Percentiles rank a stretch among this genome's conserved stretches.
Evolutionary conservation across 306 rosid genomes (phyloP).

Genomic region (Acmispon strigosus): DNA sequence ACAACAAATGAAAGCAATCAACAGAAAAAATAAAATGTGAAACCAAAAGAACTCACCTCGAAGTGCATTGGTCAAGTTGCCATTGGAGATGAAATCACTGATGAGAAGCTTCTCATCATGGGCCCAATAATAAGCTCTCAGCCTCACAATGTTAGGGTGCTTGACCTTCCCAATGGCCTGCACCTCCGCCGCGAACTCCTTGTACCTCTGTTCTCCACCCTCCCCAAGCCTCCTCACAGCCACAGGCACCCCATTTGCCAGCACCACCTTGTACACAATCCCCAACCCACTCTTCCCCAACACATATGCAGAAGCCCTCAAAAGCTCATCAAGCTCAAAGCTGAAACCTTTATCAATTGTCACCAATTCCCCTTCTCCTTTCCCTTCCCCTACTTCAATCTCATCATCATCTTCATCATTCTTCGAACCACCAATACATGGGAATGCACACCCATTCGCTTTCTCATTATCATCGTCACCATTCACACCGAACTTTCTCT

Average conservation of each 20-base stretch:
- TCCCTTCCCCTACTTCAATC: constrained; percentile 34
- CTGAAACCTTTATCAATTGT: constrained; percentile 78
- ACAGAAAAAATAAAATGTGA: not conserved
- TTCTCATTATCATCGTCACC: constrained; percentile 23
- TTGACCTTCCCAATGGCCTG: constrained; percentile 83
- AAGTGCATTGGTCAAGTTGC: constrained; percentile 66
- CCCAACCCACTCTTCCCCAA: constrained; percentile 97
- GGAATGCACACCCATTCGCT: constrained; percentile 28
- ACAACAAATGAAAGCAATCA: not conserved
- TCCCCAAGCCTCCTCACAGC: constrained; percentile 95
- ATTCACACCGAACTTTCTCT: constrained; percentile 49
- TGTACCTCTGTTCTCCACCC: constrained; percentile 90
- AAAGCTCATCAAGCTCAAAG: constrained; percentile 84
- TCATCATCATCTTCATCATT: constrained; percentile 26
- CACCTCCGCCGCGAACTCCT: constrained; percentile 83
- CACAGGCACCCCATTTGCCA: constrained; percentile 89
- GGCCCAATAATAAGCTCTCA: constrained; percentile 96
- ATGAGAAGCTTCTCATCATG: constrained; percentile 94
- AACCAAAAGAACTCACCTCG: constrained; percentile 48
- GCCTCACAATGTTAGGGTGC: constrained; percentile 77
- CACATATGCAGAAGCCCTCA: constrained; percentile 91
- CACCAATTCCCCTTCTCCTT: constrained; percentile 76
- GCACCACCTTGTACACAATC: constrained; percentile 91
- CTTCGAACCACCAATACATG: constrained; percentile 47
- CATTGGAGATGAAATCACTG: constrained; percentile 86